Conservation (phyloP, 1,139 yeast species). For the Kurtzmaniella quercitrusa region DNA sequence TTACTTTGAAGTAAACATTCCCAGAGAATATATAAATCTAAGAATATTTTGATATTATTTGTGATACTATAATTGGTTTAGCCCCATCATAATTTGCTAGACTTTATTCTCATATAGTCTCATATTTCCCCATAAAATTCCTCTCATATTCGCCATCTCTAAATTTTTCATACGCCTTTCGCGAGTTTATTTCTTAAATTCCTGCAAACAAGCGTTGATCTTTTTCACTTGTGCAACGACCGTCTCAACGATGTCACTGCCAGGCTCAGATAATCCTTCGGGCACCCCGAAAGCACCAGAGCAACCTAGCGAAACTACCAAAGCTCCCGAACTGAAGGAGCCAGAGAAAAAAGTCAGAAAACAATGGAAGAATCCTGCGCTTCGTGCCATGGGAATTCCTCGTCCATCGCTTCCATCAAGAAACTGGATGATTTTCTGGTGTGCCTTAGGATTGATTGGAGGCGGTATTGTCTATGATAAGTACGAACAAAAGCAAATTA, state of each 20-base stretch:
- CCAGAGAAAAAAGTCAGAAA: slow-evolving; percentile 23
- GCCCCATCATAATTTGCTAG: too few species aligned
- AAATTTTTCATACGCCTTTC: too few species aligned
- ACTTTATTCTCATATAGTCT: too few species aligned
- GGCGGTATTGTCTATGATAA: slow-evolving; percentile 82
- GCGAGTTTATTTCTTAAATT: neutral
- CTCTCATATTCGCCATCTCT: too few species aligned
- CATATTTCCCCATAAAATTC: too few species aligned
- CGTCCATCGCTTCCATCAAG: slow-evolving; percentile 76
- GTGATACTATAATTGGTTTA: too few species aligned
- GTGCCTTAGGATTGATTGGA: slow-evolving; percentile 57
- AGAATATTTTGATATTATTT: too few species aligned
- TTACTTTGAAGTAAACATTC: too few species aligned
- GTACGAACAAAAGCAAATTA: slow-evolving; percentile 60
- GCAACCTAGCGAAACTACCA: slow-evolving; percentile 10
- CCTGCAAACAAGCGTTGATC: neutral
- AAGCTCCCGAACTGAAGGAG: slow-evolving; percentile 15
- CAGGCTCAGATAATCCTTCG: neutral
- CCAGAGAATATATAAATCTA: too few species aligned
- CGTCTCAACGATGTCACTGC: neutral
- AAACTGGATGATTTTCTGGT: slow-evolving; percentile 91
- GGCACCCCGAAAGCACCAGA: neutral
- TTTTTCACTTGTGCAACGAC: neutral
- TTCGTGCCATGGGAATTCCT: slow-evolving; percentile 83
- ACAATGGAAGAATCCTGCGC: slow-evolving; percentile 80